These are phyloP conservation scores for Schizothecium vesticola DNA, from an alignment of 495 filamentous ascomycete genomes.

Conservation along the genomic window DNA sequence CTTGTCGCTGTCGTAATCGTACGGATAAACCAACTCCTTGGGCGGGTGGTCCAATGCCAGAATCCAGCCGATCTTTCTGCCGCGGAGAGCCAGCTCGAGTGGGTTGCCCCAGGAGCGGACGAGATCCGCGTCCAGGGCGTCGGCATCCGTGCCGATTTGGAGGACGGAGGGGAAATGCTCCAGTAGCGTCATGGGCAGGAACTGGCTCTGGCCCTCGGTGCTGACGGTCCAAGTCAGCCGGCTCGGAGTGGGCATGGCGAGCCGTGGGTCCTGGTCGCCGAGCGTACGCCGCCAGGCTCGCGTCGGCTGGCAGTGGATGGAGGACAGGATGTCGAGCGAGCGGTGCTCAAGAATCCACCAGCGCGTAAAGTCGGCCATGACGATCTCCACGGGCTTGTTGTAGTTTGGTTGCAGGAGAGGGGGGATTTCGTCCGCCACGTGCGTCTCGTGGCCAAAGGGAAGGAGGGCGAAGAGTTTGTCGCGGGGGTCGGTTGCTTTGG, in stretches of 20 bases:
- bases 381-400: background rate
- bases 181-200: background rate
- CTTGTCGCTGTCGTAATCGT: background rate
- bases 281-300: constrained; percentile 4
- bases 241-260: background rate
- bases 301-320: constrained; percentile 2
- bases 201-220: background rate
- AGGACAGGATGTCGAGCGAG: constrained; percentile 10
- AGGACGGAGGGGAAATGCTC: background rate
- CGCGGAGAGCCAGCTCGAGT: background rate
- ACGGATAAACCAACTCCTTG: background rate
- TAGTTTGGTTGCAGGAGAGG: constrained; percentile 4
- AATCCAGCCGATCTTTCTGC: background rate
- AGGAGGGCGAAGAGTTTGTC: constrained; percentile 12
- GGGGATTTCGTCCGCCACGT: background rate
- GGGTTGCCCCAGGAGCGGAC: background rate
- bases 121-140: background rate
- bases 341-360: constrained; percentile 11
- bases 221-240: constrained; percentile 1
- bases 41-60: background rate
- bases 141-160: too few species aligned
- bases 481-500: constrained; percentile 8
- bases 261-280: background rate
- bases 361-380: constrained; percentile 10
- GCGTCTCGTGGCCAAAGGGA: constrained; percentile 9